Conservation (phyloP, 768 basidiomycete species). For the Leccinum disarticulatum region DNA sequence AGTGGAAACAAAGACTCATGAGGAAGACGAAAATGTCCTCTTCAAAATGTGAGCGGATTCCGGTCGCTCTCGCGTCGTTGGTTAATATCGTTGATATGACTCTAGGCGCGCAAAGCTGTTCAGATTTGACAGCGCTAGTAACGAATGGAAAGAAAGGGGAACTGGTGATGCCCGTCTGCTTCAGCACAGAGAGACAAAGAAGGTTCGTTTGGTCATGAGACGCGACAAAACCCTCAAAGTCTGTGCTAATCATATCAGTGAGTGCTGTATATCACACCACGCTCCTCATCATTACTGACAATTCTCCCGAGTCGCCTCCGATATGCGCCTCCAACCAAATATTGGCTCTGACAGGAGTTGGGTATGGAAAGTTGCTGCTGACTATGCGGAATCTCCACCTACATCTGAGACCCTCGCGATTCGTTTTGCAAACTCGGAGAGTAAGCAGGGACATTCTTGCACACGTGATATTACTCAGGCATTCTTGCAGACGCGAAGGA, state of each 20-base stretch:
- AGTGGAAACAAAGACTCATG: constrained; percentile 91
- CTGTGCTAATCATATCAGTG: constrained; percentile 96
- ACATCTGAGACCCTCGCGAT: constrained; percentile 96
- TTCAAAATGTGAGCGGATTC: constrained; percentile 86
- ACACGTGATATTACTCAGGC: constrained; percentile 7
- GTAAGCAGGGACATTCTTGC: constrained; percentile 49
- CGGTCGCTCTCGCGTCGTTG: not conserved
- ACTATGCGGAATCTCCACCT: constrained; percentile 88
- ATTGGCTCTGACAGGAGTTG: constrained; percentile 98
- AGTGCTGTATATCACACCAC: constrained; percentile 25
- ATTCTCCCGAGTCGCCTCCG: constrained; percentile 61
- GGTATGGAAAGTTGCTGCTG: constrained; percentile 98
- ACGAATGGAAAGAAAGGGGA: constrained; percentile 98
- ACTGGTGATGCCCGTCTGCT: constrained; percentile 95
- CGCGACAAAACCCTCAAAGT: constrained; percentile 99
- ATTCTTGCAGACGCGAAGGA: constrained; percentile 65
- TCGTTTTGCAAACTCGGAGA: constrained; percentile 95
- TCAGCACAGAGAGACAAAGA: constrained; percentile 84
- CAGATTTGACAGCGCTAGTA: constrained; percentile 74
- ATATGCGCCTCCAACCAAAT: constrained; percentile 96
- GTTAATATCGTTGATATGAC: constrained; percentile 11
- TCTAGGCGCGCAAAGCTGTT: constrained; percentile 96
- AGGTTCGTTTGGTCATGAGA: constrained; percentile 96
- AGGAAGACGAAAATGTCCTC: constrained; percentile 88
- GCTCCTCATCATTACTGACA: constrained; percentile 5